A percentile compares a stretch with the other conserved stretches of the same genome.
Evolutionary conservation across 805 yeast species (phyloP).

Genomic region (Maudiozyma turicensis): DNA sequence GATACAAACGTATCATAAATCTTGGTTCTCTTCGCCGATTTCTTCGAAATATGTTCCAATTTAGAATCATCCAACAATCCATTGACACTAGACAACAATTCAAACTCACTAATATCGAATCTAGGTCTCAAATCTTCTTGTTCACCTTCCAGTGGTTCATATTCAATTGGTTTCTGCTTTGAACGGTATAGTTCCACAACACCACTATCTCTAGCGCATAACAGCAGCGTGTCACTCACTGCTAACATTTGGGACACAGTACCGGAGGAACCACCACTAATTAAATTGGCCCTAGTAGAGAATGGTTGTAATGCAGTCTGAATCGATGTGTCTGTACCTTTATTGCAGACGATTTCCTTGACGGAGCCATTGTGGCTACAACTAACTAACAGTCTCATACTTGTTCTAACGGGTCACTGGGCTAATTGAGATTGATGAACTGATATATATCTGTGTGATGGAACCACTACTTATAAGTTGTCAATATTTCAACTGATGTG

Average conservation of each 20-base stretch:
- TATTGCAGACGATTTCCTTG: constrained; percentile 52
- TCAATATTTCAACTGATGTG: too few species aligned
- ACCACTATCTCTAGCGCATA: constrained; percentile 35
- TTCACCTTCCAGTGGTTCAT: neutral
- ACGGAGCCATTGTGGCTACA: constrained; percentile 60
- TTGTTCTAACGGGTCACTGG: neutral
- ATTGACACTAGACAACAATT: constrained; percentile 11
- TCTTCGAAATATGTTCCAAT: constrained; percentile 15
- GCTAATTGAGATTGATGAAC: too few species aligned
- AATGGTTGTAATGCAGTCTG: constrained; percentile 58
- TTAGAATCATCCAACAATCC: constrained; percentile 16
- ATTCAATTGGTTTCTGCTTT: constrained; percentile 3
- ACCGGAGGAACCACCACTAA: constrained; percentile 27
- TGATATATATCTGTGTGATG: too few species aligned
- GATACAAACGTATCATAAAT: constrained; percentile 33
- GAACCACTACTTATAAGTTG: too few species aligned
- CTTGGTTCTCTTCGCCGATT: constrained; percentile 23
- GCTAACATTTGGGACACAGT: constrained; percentile 30
- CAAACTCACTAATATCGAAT: constrained; percentile 16
- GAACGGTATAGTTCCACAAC: constrained; percentile 33
- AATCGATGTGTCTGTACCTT: constrained; percentile 73
- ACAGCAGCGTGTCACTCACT: neutral
- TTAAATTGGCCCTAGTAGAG: constrained; percentile 36
- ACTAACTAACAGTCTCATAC: constrained; percentile 53
- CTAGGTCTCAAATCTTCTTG: constrained; percentile 3